Percentiles rank a stretch among this genome's conserved stretches.
These are phyloP conservation scores for Kockiozyma suomiensis DNA, from an alignment of 805 yeast genomes.

Conservation along the genomic window DNA sequence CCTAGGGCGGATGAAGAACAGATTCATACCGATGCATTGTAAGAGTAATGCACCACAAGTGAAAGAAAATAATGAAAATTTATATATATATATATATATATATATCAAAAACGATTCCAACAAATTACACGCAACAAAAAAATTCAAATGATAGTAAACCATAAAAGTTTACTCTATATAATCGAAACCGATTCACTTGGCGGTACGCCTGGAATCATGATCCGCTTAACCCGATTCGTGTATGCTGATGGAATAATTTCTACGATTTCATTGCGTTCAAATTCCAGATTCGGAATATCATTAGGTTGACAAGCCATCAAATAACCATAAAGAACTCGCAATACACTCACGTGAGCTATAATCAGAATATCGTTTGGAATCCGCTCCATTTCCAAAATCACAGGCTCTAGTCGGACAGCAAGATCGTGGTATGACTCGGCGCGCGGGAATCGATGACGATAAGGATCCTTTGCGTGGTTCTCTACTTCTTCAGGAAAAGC, in stretches of 20 bases:
- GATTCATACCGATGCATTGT: not conserved
- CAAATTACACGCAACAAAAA: too few relatives aligned
- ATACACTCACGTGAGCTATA: constrained; percentile 89
- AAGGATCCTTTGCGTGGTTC: constrained; percentile 73
- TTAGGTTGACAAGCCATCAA: constrained; percentile 86
- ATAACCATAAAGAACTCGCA: constrained; percentile 90
- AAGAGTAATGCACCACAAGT: not conserved
- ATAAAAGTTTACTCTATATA: not conserved
- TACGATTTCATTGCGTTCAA: constrained; percentile 80
- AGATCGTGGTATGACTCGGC: constrained; percentile 96
- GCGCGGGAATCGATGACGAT: constrained; percentile 88
- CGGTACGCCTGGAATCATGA: constrained; percentile 37
- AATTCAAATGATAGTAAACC: too few relatives aligned
- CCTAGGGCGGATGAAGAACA: not conserved
- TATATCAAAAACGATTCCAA: too few relatives aligned
- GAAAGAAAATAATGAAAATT: not conserved
- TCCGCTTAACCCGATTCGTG: constrained; percentile 64
- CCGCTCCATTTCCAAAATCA: constrained; percentile 90
- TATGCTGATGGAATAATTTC: constrained; percentile 88
- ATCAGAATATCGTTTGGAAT: constrained; percentile 78
- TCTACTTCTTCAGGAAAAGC: constrained; percentile 71
- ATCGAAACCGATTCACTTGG: constrained; percentile 12
- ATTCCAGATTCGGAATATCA: constrained; percentile 79
- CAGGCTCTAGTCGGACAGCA: constrained; percentile 91
- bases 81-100: too few relatives aligned